Base-by-base conservation (phyloP, 2,329 filamentous ascomycete species). In the Calcarisporium arbuscula region DNA sequence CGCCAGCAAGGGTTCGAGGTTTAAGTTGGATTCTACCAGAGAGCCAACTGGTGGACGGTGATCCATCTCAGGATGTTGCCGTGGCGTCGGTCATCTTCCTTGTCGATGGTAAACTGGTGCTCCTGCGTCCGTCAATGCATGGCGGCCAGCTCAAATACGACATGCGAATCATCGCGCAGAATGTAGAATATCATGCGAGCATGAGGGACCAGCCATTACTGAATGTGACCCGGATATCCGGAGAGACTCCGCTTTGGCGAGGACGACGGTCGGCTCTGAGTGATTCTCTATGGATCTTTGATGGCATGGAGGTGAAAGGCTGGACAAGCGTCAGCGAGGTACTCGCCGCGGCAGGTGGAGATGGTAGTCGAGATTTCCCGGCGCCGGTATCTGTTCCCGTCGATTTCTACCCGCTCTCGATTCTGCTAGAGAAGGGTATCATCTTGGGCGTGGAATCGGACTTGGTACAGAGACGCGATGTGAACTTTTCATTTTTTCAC, bases 1-100 rank as follows among this genome's bases (percentile, higher is more conserved):
- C 92, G 22, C 92, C 92, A 9, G 87, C 89, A 16, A 77, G 92
- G 53, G 92, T 98, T 5, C 80, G 92, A 46, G 86, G 89, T 8
- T 77, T 98, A 26, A 95, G 88, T 61, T 98, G 92, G 92, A 84
- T 98, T 40, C 61, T 98, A 32, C 92, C 92, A 2, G 90, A 96
- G 49, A 80, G 80, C 42, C 92, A 98, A 57, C 68, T 95, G 42
- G 70, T 81, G 22, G 85, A 94, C 46, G 92, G 92, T 11, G 92
- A 98, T 54, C 92, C 92, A 9, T 94, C 92, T 1, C 87, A 94
- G 55, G 92, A 98, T 56, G 92, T 98, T 8, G 82, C 87, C 10
- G 83, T 90, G 35, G 92, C 92, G 7, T 94, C 88, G 1, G 89
- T 98, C 10, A 65, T 98, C 11, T 95, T 98, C 51, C 70, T 98